These are phyloP conservation scores for Fremontodendron californicum DNA, from an alignment of 345 rosid genomes.

Conservation along the genomic window DNA sequence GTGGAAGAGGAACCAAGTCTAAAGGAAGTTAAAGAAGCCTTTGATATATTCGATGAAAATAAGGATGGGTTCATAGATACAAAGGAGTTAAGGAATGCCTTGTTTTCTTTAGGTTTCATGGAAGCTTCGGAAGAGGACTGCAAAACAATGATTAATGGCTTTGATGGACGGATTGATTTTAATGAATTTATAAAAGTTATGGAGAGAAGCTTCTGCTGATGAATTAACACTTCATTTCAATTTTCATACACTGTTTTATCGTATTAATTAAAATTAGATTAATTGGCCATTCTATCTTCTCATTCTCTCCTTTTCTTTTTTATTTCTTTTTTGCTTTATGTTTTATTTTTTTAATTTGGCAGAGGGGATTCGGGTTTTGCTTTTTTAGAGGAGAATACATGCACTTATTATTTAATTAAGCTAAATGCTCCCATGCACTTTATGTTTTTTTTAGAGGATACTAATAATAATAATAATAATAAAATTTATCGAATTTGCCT, in stretches of 20 bases:
- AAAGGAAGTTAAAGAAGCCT: conserved; percentile 45
- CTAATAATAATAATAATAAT: too few species aligned
- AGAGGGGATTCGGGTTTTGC: too few species aligned
- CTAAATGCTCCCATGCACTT: too few species aligned
- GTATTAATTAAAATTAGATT: too few species aligned
- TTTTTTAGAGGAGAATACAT: too few species aligned
- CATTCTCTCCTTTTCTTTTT: too few species aligned
- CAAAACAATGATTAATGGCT: conserved; percentile 45
- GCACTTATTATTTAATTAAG: too few species aligned
- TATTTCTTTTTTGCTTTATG: too few species aligned
- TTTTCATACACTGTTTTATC: neutral
- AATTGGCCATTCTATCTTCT: too few species aligned
- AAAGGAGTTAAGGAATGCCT: conserved; percentile 39
- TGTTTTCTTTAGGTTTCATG: conserved; percentile 32
- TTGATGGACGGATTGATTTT: conserved; percentile 52
- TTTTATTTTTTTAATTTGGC: too few species aligned
- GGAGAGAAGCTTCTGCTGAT: conserved; percentile 36
- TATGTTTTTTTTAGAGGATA: too few species aligned
- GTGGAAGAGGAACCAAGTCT: conserved; percentile 41
- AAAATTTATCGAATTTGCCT: too few species aligned
- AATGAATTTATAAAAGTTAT: conserved; percentile 47
- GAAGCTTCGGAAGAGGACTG: conserved; percentile 50
- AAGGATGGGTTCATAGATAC: conserved; percentile 67
- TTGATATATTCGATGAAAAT: conserved; percentile 53
- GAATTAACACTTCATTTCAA: neutral